Base-by-base conservation (phyloP, 148 eudicot species). In the Rhododendron molle region DNA sequence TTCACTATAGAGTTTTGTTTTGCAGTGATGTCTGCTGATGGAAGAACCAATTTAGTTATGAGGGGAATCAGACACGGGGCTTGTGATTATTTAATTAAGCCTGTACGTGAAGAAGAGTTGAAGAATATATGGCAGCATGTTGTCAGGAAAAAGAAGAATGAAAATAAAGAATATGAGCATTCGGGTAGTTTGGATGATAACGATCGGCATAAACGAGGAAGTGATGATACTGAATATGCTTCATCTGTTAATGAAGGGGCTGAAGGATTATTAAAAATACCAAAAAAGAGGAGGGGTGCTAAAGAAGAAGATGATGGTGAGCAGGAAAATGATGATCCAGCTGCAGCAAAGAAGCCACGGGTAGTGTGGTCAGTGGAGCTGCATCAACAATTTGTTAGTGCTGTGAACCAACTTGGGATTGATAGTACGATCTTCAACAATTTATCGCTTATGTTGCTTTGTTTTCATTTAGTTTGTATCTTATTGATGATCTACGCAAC, bases 101-200 rank as follows among this genome's bases (percentile, higher is more conserved):
- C 94, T 72, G 89, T 92, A 69, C 89, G 94, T 72, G 89, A 87
- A 85, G 92, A 92, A 87, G 90, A 90, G 34, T 69, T 92, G 84
- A 93, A 92, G 85, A 92, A 92, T 77, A 89, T 93, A 78, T 93
- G 95, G 95, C 95, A 93, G 83, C 95, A 91, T 88, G 94, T 93
- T 80, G 88, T 89, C 1, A 89, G 95, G 85, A 92, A 90, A 84
- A 89, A 83, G 58, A 85, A 87, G 83, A 86, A 87, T 76, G 93
- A 67, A 86, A 86, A 60, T 40, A 89, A 89, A 88, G 93, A 92
- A 60, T 84, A 80, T 20, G 91, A 90, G 52, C 85, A 85, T 83
- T 89, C 91, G 32, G 86, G 89, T 72, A 86, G 91, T 81, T 81
- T 89, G 88, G 91, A 92, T 49, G 92, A 90, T 79, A 89, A 85